phyloP scores from a whole-genome alignment of 495 filamentous ascomycete genomes.

The Cladorrhinum samala region DNA sequence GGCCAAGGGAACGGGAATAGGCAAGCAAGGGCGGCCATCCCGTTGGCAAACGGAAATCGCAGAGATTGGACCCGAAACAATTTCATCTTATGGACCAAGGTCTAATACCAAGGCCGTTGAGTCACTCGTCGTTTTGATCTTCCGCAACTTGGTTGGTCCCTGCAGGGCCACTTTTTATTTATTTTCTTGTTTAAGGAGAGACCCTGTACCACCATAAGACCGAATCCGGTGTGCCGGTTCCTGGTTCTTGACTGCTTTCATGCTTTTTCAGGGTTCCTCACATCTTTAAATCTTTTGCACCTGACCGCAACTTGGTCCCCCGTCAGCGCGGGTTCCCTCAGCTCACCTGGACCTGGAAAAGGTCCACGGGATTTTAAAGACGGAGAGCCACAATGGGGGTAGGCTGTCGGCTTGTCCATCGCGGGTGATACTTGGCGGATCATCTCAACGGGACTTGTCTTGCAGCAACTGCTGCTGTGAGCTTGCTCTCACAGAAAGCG shows the following conservation, averaged over 20 bases:
- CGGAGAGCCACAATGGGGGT: background rate
- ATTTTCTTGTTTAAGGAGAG: background rate
- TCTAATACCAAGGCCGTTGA: background rate
- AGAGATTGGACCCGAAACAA: background rate
- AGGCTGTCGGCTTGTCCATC: conserved; percentile 1
- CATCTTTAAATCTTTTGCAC: conserved; percentile 4
- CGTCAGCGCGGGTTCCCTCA: background rate
- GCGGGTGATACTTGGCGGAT: conserved; percentile 1
- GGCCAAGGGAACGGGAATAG: background rate
- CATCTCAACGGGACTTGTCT: conserved; percentile 8
- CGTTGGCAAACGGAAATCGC: background rate
- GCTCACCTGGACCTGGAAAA: background rate
- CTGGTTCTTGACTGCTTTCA: background rate
- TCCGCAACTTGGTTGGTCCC: background rate
- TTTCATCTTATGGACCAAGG: background rate
- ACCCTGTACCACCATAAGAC: conserved; percentile 21
- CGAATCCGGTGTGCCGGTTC: conserved; percentile 3
- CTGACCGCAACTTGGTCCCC: conserved; percentile 5
- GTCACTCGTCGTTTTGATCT: background rate
- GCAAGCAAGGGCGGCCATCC: background rate
- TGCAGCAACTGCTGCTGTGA: conserved; percentile 5
- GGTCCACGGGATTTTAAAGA: background rate
- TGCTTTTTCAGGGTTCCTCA: background rate
- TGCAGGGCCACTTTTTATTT: background rate
- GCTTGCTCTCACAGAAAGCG: conserved; percentile 14